A percentile compares a stretch with the other conserved stretches of the same genome.
phyloP scores from a whole-genome alignment of 179 eudicot species.

The Beta lomatogona region DNA sequence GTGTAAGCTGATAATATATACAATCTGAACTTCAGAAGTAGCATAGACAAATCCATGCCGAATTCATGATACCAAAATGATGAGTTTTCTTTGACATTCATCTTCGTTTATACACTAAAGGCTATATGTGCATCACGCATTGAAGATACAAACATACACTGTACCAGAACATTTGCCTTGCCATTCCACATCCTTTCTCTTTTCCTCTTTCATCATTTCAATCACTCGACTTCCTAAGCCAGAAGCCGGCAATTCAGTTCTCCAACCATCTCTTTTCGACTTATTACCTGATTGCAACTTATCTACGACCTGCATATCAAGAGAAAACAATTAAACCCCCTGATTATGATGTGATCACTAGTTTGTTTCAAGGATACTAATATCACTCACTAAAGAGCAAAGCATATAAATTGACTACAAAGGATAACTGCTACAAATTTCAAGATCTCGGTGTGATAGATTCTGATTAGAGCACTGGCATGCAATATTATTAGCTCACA shows the following conservation, averaged over 20 bases:
- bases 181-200: conserved; percentile 79
- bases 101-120: conserved; percentile 2
- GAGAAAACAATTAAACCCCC: conserved; percentile 14
- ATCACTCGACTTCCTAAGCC: conserved; percentile 67
- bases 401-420: not conserved
- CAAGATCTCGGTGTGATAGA: not conserved
- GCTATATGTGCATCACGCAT: conserved; percentile 6
- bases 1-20: conserved; percentile 11
- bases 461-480: not conserved
- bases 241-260: conserved; percentile 62
- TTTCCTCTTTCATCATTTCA: conserved; percentile 69
- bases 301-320: conserved; percentile 67
- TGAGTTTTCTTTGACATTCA: not conserved
- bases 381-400: not conserved
- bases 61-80: not conserved
- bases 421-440: not conserved
- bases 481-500: not conserved
- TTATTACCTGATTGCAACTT: conserved; percentile 76
- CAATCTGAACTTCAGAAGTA: not conserved
- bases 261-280: conserved; percentile 81
- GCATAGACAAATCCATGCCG: not conserved
- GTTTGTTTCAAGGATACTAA: not conserved
- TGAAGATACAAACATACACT: conserved; percentile 66
- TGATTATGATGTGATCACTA: not conserved
- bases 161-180: conserved; percentile 99